Conservation (phyloP, 257 asterid species). For the Buddleja alternifolia region DNA sequence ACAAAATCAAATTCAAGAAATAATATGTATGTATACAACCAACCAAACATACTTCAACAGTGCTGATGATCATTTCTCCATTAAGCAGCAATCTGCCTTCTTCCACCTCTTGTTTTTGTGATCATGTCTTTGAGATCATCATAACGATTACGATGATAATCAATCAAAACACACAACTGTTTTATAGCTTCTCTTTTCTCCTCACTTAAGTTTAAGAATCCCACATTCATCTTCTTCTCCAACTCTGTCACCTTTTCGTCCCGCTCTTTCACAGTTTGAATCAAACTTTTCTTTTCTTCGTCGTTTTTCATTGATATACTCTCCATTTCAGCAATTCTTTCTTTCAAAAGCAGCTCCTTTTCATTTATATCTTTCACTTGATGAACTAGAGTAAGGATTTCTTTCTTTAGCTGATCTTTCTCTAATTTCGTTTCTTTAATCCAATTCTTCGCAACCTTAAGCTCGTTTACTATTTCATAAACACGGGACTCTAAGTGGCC, state of each 20-base stretch:
- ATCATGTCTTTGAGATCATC: slow-evolving; percentile 64
- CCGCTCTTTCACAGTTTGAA: slow-evolving; percentile 31
- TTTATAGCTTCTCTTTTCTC: slow-evolving; percentile 87
- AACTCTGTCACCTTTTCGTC: slow-evolving; percentile 54
- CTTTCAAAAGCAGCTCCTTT: slow-evolving; percentile 34
- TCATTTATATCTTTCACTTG: slow-evolving; percentile 50
- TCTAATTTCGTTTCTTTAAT: slow-evolving; percentile 52
- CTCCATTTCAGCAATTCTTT: slow-evolving; percentile 48
- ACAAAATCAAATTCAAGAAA: slow-evolving; percentile 22
- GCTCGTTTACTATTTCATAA: slow-evolving; percentile 66
- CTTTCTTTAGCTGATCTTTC: slow-evolving; percentile 53
- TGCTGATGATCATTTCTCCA: background rate
- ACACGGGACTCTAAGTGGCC: slow-evolving; percentile 90
- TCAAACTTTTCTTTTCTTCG: slow-evolving; percentile 49
- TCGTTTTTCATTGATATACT: slow-evolving; percentile 39
- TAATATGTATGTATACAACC: background rate
- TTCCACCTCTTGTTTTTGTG: slow-evolving; percentile 46
- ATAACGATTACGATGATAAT: slow-evolving; percentile 71
- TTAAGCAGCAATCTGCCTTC: slow-evolving; percentile 50
- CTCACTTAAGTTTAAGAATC: slow-evolving; percentile 58
- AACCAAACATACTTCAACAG: slow-evolving; percentile 17
- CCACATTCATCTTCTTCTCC: slow-evolving; percentile 53
- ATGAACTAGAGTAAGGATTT: slow-evolving; percentile 39
- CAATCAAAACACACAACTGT: slow-evolving; percentile 77
- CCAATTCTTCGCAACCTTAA: slow-evolving; percentile 53